A percentile compares a stretch with the other conserved stretches of the same genome.
Evolutionary conservation across 1,284 basidiomycete genomes (phyloP).

Genomic region (Malassezia japonica): DNA sequence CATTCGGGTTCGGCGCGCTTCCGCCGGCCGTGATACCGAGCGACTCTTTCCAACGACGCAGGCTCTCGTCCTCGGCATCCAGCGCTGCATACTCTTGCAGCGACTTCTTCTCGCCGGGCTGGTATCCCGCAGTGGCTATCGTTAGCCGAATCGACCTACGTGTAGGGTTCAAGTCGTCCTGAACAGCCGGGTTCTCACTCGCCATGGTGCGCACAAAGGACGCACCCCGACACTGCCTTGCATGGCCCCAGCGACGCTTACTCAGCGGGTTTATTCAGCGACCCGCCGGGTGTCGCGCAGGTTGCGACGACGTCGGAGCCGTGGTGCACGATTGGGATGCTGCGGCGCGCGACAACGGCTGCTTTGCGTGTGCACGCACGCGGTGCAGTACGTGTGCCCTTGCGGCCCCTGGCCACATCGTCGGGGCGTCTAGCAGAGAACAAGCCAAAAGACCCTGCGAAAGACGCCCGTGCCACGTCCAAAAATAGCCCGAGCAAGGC

Average conservation of each 20-base stretch:
- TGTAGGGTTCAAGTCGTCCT: constrained; percentile 16
- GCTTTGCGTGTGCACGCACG: background rate
- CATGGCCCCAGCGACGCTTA: constrained; percentile 12
- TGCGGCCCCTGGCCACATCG: too few species aligned
- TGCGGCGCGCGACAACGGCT: background rate
- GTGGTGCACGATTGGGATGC: background rate
- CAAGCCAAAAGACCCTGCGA: too few species aligned
- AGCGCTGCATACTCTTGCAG: constrained; percentile 56
- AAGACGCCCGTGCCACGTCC: too few species aligned
- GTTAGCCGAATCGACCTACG: constrained; percentile 1
- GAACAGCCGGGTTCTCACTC: background rate
- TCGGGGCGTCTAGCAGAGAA: too few species aligned
- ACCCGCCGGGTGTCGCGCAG: too few species aligned
- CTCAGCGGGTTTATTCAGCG: background rate
- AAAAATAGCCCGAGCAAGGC: too few species aligned
- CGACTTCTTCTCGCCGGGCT: constrained; percentile 50
- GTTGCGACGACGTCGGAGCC: background rate
- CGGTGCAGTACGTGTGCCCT: too few species aligned
- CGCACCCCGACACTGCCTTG: background rate
- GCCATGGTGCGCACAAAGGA: constrained; percentile 5
- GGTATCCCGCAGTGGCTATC: constrained; percentile 46
- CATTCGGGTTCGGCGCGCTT: constrained; percentile 41
- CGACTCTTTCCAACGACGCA: constrained; percentile 75
- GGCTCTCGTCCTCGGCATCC: constrained; percentile 72
- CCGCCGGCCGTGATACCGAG: constrained; percentile 59